Evolutionary conservation across 2,329 filamentous ascomycete species (phyloP), one percentile per base, ranked within the genome.

Genomic region (Pyricularia pennisetigena): DNA sequence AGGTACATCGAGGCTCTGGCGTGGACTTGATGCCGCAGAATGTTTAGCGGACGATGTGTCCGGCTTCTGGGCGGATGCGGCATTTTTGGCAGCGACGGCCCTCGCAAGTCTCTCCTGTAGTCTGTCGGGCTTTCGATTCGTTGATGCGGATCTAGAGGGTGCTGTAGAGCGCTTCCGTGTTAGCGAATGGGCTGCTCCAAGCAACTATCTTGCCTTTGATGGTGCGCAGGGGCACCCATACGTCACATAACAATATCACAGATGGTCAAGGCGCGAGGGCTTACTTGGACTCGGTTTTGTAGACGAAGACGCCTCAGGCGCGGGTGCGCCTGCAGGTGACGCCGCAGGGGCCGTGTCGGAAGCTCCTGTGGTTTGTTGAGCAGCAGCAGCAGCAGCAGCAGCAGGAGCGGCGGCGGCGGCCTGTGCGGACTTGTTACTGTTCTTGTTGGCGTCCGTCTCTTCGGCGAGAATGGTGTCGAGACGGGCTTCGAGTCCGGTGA

Each of bases 391-490:
- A n/a, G n/a, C n/a, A n/a, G n/a, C n/a, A n/a, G n/a, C n/a, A n/a
- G n/a, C n/a, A n/a, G n/a, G n/a, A n/a, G n/a, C n/a, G n/a, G n/a
- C n/a, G 24, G 24, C 24, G 12, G 65, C 5, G 4, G 65, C 49
- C n/a, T 74, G 75, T 68, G 75, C 71, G 72, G 68, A 49, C 29
- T 70, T 28, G 67, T 70, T 69, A 14, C 68, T 14, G 14, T 29
- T 64, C 67, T 71, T 72, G 26, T 65, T 68, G 9, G 78, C 77
- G 65, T 86, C 86, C 62, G 90, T 88, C 68, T 92, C 88, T 72
- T 97, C 94, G 68, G 93, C 88, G 70, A 99, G 85, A 69, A 99
- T 97, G 66, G 87, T 94, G 78, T 99, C 95, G 69, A 99, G 86
- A 62, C 92, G 89, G 69, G 94, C 96, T 80, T 99, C 95, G 69